phyloP scores from a whole-genome alignment of 495 filamentous ascomycete species.

The Saxophila tyrrhenica region DNA sequence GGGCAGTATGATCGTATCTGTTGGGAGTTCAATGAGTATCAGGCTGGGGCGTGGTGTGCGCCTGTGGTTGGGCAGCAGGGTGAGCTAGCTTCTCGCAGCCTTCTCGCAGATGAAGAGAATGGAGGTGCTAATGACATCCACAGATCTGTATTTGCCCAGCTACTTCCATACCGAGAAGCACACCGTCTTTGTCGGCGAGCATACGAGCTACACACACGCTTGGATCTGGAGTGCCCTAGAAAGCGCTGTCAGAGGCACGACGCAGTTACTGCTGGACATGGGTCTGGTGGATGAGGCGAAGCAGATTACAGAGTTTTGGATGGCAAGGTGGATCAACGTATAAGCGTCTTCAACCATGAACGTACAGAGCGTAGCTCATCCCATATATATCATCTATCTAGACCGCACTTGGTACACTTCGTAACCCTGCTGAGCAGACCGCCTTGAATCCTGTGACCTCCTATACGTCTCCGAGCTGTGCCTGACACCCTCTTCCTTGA shows the following conservation, averaged over 20 bases:
- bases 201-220: slow-evolving; percentile 56
- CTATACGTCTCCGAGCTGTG: not conserved
- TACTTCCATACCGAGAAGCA: slow-evolving; percentile 56
- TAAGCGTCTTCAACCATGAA: too few species aligned
- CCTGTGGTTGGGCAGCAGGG: slow-evolving; percentile 47
- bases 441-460: not conserved
- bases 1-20: slow-evolving; percentile 48
- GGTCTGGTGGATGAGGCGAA: slow-evolving; percentile 63
- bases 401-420: not conserved
- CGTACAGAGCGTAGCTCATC: too few species aligned
- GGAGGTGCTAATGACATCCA: not conserved
- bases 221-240: slow-evolving; percentile 62
- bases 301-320: slow-evolving; percentile 50
- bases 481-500: not conserved
- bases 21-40: slow-evolving; percentile 46
- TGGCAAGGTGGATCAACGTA: slow-evolving; percentile 49
- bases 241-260: slow-evolving; percentile 51
- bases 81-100: too few species aligned
- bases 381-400: too few species aligned
- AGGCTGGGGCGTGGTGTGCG: slow-evolving; percentile 44
- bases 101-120: not conserved
- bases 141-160: slow-evolving; percentile 50
- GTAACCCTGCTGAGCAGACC: not conserved
- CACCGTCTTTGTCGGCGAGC: slow-evolving; percentile 59
- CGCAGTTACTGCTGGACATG: slow-evolving; percentile 54